phyloP scores from a whole-genome alignment of 2,329 filamentous ascomycete genomes.

The Paramyrothecium roridum region DNA sequence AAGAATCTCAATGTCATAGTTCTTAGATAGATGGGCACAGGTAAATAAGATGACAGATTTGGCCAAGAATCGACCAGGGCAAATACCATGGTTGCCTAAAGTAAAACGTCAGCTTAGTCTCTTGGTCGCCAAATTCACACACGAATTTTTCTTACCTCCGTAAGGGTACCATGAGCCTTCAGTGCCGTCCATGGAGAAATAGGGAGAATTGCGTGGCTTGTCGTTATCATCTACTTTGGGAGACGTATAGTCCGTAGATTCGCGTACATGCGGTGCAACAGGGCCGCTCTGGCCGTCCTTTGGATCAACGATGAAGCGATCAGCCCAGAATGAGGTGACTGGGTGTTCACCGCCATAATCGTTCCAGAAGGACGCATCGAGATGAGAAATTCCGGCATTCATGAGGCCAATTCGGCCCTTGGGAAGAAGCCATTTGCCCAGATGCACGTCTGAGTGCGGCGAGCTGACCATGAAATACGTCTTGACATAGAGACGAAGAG shows the following conservation, averaged over 20 bases:
- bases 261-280: not conserved
- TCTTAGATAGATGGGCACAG: not conserved
- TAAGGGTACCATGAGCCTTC: not conserved
- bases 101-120: not conserved
- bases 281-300: not conserved
- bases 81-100: too few relatives aligned
- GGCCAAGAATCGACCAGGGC: not conserved
- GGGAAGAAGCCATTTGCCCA: not conserved
- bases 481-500: not conserved
- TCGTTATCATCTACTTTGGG: not conserved
- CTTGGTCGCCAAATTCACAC: not conserved
- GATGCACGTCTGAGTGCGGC: not conserved
- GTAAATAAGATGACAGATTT: not conserved
- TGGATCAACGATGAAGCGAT: not conserved
- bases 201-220: not conserved
- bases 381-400: not conserved
- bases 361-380: not conserved
- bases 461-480: not conserved
- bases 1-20: not conserved
- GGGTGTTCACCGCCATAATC: not conserved
- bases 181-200: not conserved
- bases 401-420: not conserved
- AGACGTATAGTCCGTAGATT: too few relatives aligned
- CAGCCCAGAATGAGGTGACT: not conserved
- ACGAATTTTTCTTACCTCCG: not conserved